Evolutionary conservation across 2,329 filamentous ascomycete species (phyloP).

Genomic region (Aspergillus awamori): DNA sequence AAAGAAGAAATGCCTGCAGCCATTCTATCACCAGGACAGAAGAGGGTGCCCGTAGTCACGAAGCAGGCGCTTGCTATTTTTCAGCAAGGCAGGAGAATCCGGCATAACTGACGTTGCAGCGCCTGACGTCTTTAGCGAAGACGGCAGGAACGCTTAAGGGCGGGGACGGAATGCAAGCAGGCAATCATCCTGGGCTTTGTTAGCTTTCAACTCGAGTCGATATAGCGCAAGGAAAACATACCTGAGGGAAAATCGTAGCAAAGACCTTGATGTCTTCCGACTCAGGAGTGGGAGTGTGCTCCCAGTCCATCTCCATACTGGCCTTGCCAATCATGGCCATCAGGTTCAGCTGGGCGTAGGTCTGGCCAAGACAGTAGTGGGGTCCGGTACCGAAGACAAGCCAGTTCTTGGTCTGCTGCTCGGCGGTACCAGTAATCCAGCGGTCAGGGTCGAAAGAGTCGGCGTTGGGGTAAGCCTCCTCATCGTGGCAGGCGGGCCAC

Average conservation of each 20-base stretch:
- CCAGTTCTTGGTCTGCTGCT: slow-evolving; percentile 93
- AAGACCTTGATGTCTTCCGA: slow-evolving; percentile 98
- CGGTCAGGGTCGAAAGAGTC: slow-evolving; percentile 88
- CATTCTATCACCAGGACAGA: slow-evolving; percentile 33
- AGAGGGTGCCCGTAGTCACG: slow-evolving; percentile 17
- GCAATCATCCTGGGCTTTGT: slow-evolving; percentile 71
- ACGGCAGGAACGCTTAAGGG: slow-evolving; percentile 30
- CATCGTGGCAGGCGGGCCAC: slow-evolving; percentile 87
- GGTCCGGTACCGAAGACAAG: slow-evolving; percentile 94
- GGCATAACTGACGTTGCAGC: not conserved
- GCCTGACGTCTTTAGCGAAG: slow-evolving; percentile 2
- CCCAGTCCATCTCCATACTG: slow-evolving; percentile 83
- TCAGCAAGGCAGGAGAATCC: not conserved
- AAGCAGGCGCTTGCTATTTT: slow-evolving; percentile 5
- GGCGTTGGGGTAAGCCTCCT: slow-evolving; percentile 86
- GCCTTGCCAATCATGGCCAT: slow-evolving; percentile 90
- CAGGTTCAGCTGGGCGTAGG: slow-evolving; percentile 86
- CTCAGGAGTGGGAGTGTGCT: slow-evolving; percentile 77
- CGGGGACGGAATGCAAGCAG: slow-evolving; percentile 69
- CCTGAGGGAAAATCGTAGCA: slow-evolving; percentile 96
- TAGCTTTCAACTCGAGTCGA: slow-evolving; percentile 24
- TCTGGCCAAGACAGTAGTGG: slow-evolving; percentile 94
- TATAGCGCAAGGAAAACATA: slow-evolving; percentile 39
- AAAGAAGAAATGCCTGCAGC: slow-evolving; percentile 15
- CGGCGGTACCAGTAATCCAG: slow-evolving; percentile 87